These are phyloP conservation scores for Gynandropsis gynandra DNA, from an alignment of 345 rosid genomes.

Conservation along the genomic window DNA sequence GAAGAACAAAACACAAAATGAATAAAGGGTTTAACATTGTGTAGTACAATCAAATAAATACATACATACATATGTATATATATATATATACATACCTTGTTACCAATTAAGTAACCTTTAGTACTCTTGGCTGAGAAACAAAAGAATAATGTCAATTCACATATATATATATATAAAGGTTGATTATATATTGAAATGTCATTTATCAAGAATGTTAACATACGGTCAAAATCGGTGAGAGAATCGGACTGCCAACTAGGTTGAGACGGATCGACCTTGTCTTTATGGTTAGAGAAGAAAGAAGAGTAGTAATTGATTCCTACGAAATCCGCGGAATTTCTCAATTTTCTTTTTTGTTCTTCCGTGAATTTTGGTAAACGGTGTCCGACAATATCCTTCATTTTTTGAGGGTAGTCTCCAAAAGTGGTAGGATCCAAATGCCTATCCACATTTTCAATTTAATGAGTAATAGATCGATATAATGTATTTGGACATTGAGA, in stretches of 20 bases:
- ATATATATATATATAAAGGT: neutral
- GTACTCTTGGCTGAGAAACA: conserved; percentile 10
- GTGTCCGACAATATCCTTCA: conserved; percentile 19
- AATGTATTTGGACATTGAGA: too few species aligned
- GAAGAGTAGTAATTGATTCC: conserved; percentile 20
- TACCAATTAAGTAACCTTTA: conserved; percentile 13
- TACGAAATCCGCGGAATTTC: conserved; percentile 19
- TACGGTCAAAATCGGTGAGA: neutral
- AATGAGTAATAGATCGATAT: neutral
- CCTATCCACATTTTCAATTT: neutral
- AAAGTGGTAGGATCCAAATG: conserved; percentile 17
- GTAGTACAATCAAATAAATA: too few species aligned
- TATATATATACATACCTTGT: conserved; percentile 9
- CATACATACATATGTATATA: too few species aligned
- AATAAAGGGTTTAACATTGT: too few species aligned
- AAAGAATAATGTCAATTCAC: neutral
- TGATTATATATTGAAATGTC: too few species aligned
- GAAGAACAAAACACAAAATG: too few species aligned
- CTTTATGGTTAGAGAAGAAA: conserved; percentile 6
- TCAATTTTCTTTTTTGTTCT: conserved; percentile 10
- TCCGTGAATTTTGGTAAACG: conserved; percentile 21
- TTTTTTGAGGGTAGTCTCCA: conserved; percentile 25
- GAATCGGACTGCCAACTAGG: neutral
- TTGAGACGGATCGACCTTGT: neutral
- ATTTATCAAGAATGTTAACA: too few species aligned